These are phyloP conservation scores for Pichia ethanolica DNA, from an alignment of 805 yeast species.

Conservation along the genomic window DNA sequence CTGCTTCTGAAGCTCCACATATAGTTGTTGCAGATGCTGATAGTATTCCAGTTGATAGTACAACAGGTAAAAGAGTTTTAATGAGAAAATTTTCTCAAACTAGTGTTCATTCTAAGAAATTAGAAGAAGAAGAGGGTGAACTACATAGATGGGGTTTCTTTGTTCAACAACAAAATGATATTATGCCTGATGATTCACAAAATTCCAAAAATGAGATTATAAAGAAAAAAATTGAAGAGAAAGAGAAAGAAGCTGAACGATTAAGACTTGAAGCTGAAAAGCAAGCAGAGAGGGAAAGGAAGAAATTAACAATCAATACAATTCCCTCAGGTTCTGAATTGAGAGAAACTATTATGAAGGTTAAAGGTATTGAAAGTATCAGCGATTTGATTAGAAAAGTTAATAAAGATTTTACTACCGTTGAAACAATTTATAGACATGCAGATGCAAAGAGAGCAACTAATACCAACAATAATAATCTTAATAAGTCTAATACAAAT, in stretches of 20 bases:
- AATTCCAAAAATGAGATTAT: background rate
- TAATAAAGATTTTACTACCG: conserved; percentile 36
- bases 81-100: conserved; percentile 59
- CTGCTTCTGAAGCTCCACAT: conserved; percentile 41
- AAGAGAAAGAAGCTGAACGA: conserved; percentile 7
- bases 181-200: conserved; percentile 22
- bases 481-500: background rate
- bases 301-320: conserved; percentile 23
- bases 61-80: conserved; percentile 66
- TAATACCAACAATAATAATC: too few relatives aligned
- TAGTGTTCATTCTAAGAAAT: conserved; percentile 59
- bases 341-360: conserved; percentile 57
- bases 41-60: conserved; percentile 54
- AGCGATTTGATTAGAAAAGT: conserved; percentile 61
- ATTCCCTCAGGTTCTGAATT: conserved; percentile 50
- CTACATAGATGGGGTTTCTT: conserved; percentile 80
- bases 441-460: conserved; percentile 9
- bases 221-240: background rate
- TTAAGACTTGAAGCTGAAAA: conserved; percentile 5
- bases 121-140: conserved; percentile 90
- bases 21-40: conserved; percentile 63
- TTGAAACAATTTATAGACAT: conserved; percentile 21
- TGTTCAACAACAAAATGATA: conserved; percentile 51
- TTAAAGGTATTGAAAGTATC: conserved; percentile 68
- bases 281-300: background rate